Evolutionary conservation across 768 basidiomycete species (phyloP).

Genomic region (Russula olivacea): DNA sequence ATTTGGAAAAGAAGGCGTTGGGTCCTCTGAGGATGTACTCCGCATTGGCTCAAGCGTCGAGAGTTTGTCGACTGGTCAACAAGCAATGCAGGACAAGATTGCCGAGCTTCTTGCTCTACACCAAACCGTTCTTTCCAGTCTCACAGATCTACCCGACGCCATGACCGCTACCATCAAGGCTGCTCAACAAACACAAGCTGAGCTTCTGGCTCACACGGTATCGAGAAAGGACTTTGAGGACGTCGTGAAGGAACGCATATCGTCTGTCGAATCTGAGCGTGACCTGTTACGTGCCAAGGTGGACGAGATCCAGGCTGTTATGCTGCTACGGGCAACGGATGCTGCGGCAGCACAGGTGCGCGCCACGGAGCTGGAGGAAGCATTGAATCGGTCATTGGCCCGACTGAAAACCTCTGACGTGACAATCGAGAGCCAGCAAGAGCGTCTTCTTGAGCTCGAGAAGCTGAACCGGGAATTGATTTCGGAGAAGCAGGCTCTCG

Average conservation of each 20-base stretch:
- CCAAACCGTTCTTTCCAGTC: conserved; percentile 46
- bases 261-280: conserved; percentile 55
- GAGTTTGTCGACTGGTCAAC: conserved; percentile 46
- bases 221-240: conserved; percentile 65
- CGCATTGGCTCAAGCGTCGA: conserved; percentile 48
- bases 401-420: conserved; percentile 71
- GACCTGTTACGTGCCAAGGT: conserved; percentile 52
- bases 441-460: conserved; percentile 59
- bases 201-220: conserved; percentile 53
- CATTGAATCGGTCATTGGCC: conserved; percentile 64
- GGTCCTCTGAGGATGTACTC: conserved; percentile 30
- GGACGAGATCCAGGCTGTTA: conserved; percentile 46
- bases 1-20: conserved; percentile 24
- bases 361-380: conserved; percentile 62
- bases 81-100: conserved; percentile 42
- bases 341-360: conserved; percentile 42
- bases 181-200: conserved; percentile 56
- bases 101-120: conserved; percentile 47
- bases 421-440: conserved; percentile 51
- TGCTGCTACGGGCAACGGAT: conserved; percentile 42
- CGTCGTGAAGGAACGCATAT: conserved; percentile 55
- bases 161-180: conserved; percentile 48
- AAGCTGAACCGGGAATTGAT: conserved; percentile 48
- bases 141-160: conserved; percentile 54
- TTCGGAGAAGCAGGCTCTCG: conserved; percentile 52